Evolutionary conservation across 2,329 filamentous ascomycete species (phyloP).

Genomic region (Pyricularia grisea): DNA sequence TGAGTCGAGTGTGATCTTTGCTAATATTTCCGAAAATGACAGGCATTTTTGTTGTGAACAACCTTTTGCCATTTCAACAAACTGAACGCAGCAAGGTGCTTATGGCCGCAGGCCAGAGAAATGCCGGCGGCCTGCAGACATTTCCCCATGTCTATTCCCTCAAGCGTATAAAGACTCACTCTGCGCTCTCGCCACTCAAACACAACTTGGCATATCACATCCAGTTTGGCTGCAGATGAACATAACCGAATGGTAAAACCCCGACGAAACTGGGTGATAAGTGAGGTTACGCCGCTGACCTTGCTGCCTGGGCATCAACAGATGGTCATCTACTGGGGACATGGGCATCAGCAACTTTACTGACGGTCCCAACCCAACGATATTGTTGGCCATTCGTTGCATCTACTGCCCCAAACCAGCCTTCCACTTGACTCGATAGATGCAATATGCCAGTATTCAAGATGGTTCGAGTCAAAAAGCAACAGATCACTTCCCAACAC

Average conservation of each 20-base stretch:
- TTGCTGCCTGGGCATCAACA: background rate
- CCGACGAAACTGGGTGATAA: background rate
- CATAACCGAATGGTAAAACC: background rate
- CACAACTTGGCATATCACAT: background rate
- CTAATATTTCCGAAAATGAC: background rate
- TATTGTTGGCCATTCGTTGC: background rate
- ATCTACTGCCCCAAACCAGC: background rate
- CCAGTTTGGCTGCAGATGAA: background rate
- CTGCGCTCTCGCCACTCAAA: background rate
- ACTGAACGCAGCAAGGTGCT: background rate
- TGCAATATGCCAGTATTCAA: background rate
- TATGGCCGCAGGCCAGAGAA: background rate
- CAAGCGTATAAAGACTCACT: background rate
- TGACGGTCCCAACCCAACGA: background rate
- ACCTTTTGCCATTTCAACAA: background rate
- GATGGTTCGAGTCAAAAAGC: background rate
- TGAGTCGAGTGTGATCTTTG: background rate
- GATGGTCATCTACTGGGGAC: background rate
- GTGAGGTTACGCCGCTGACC: background rate
- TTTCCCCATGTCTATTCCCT: background rate
- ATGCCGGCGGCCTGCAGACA: background rate
- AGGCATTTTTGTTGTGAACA: background rate
- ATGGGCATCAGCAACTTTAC: background rate
- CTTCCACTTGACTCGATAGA: background rate
- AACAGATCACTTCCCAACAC: background rate